A percentile compares a stretch with the other conserved stretches of the same genome.
phyloP scores from a whole-genome alignment of 2,329 filamentous ascomycete genomes.

The Myriosclerotinia scirpicola region DNA sequence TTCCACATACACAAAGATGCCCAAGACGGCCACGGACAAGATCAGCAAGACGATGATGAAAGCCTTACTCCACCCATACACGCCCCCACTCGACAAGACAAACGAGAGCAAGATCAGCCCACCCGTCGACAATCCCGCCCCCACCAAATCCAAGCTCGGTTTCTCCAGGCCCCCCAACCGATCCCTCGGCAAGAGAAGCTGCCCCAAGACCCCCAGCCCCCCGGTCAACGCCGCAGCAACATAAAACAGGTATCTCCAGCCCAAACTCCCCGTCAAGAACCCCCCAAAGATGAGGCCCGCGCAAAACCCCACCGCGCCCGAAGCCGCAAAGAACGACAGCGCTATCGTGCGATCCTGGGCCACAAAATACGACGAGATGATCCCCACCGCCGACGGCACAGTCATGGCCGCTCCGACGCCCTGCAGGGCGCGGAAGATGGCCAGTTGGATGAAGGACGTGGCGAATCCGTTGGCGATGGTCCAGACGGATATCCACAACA shows the following conservation, averaged over 20 bases:
- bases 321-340: slow-evolving; percentile 44
- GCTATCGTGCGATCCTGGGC: slow-evolving; percentile 43
- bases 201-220: slow-evolving; percentile 38
- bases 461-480: slow-evolving; percentile 44
- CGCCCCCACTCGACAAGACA: slow-evolving; percentile 47
- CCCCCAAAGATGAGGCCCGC: slow-evolving; percentile 45
- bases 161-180: slow-evolving; percentile 39
- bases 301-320: slow-evolving; percentile 45
- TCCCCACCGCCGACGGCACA: slow-evolving; percentile 48
- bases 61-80: slow-evolving; percentile 48
- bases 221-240: slow-evolving; percentile 42
- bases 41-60: slow-evolving; percentile 48
- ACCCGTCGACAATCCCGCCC: slow-evolving; percentile 45
- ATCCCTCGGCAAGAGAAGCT: slow-evolving; percentile 44
- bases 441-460: slow-evolving; percentile 46
- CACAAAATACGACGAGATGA: slow-evolving; percentile 47
- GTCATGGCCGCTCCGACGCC: slow-evolving; percentile 50
- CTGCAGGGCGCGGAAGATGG: slow-evolving; percentile 48
- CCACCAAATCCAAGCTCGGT: slow-evolving; percentile 45
- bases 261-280: slow-evolving; percentile 44
- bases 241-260: slow-evolving; percentile 45
- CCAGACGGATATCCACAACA: slow-evolving; percentile 43
- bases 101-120: slow-evolving; percentile 48
- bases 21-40: slow-evolving; percentile 43
- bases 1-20: slow-evolving; percentile 44